Conservation (phyloP, 192 early-diverging fungal species). For the Gaertneriomyces semiglobifer region DNA sequence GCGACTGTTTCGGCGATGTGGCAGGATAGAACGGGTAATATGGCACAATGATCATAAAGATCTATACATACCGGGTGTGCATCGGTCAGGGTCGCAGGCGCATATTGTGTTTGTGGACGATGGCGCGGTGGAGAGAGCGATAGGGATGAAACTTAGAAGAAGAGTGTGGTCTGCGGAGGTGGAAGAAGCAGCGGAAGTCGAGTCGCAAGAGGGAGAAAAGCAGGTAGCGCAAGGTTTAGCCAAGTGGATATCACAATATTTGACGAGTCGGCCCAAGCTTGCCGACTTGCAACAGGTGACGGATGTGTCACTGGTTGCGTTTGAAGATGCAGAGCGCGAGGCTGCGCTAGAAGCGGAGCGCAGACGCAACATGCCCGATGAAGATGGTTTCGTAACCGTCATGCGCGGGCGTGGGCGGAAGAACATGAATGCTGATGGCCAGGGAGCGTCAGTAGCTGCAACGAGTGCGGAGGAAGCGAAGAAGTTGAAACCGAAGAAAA, state of each 20-base stretch:
- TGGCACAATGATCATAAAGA: conserved; percentile 4
- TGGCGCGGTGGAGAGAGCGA: conserved; percentile 57
- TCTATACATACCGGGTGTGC: conserved; percentile 7
- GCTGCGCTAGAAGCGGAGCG: conserved; percentile 61
- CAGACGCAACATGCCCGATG: conserved; percentile 78
- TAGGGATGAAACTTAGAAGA: conserved; percentile 59
- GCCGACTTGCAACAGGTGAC: conserved; percentile 61
- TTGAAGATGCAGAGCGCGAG: conserved; percentile 71
- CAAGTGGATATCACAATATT: conserved; percentile 21
- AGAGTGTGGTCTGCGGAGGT: conserved; percentile 59
- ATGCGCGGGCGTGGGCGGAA: conserved; percentile 58
- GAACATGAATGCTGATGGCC: conserved; percentile 69
- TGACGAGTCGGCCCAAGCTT: conserved; percentile 33
- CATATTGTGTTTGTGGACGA: conserved; percentile 59
- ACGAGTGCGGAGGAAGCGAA: conserved; percentile 51
- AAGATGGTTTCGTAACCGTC: conserved; percentile 89
- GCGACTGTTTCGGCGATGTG: conserved; percentile 46
- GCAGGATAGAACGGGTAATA: conserved; percentile 34
- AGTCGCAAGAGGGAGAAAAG: conserved; percentile 31
- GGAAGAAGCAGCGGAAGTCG: conserved; percentile 23
- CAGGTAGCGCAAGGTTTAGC: conserved; percentile 47
- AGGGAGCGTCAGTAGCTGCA: conserved; percentile 57
- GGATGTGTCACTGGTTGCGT: conserved; percentile 72
- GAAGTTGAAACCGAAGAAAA: conserved; percentile 70
- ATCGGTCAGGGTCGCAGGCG: conserved; percentile 13